Percentiles rank a stretch among this genome's conserved stretches.
Evolutionary conservation across 352 stramenopile genomes (phyloP).

Genomic region (Pythium plurisporium): DNA sequence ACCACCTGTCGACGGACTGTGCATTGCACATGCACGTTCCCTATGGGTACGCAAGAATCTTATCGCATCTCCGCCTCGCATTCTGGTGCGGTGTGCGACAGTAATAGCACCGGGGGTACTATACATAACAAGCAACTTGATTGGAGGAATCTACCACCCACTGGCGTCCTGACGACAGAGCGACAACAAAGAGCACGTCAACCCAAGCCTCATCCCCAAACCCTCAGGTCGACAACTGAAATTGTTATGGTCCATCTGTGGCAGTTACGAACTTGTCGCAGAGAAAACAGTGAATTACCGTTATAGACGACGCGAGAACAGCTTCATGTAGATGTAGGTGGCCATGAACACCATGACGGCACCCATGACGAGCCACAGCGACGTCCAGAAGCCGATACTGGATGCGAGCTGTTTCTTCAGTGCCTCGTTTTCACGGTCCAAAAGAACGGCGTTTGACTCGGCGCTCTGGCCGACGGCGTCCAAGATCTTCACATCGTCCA

Average conservation of each 20-base stretch:
- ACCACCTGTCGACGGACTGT: constrained; percentile 14
- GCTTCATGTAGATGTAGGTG: constrained; percentile 79
- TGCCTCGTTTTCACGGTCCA: constrained; percentile 58
- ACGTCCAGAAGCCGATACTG: constrained; percentile 74
- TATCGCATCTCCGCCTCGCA: constrained; percentile 17
- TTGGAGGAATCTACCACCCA: constrained; percentile 6
- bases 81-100: constrained; percentile 14
- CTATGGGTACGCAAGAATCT: constrained; percentile 16
- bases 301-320: constrained; percentile 47
- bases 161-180: constrained; percentile 12
- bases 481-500: constrained; percentile 70
- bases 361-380: constrained; percentile 57
- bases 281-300: not conserved
- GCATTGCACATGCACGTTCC: constrained; percentile 7
- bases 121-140: not conserved
- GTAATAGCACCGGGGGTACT: constrained; percentile 6
- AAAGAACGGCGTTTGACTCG: constrained; percentile 53
- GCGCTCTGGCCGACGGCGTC: constrained; percentile 67
- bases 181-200: not conserved
- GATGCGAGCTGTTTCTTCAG: constrained; percentile 63
- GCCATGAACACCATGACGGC: constrained; percentile 57
- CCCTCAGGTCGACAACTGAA: not conserved
- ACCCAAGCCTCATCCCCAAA: not conserved
- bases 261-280: constrained; percentile 6
- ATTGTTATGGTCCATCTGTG: not conserved